A percentile compares a stretch with the other conserved stretches of the same genome.
phyloP scores from a whole-genome alignment of 2,329 filamentous ascomycete genomes.

The Venturia asperata region DNA sequence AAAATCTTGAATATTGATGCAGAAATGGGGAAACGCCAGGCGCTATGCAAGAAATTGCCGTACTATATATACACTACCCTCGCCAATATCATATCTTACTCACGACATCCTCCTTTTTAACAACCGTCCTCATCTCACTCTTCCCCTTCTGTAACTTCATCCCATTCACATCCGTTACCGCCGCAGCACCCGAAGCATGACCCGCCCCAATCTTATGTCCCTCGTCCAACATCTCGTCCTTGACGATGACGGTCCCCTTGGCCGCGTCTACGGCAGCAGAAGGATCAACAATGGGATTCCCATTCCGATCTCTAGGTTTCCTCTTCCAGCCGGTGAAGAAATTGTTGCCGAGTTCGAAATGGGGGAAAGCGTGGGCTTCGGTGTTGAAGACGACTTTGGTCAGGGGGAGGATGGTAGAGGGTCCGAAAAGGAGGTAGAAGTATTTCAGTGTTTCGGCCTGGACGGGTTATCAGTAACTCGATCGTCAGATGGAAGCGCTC shows the following conservation, averaged over 20 bases:
- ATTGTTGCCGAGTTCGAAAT: slow-evolving; percentile 69
- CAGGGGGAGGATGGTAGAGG: slow-evolving; percentile 72
- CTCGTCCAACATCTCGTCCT: not conserved
- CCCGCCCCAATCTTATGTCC: not conserved
- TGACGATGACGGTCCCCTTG: not conserved
- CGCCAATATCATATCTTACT: too few relatives aligned
- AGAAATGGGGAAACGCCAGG: not conserved
- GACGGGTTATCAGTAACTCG: slow-evolving; percentile 17
- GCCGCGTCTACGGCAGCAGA: not conserved
- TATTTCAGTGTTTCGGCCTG: slow-evolving; percentile 96
- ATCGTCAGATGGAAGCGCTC: not conserved
- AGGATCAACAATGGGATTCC: not conserved
- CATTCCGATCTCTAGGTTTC: slow-evolving; percentile 16
- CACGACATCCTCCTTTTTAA: not conserved
- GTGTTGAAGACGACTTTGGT: slow-evolving; percentile 91
- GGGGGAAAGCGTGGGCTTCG: slow-evolving; percentile 83
- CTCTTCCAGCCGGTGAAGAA: slow-evolving; percentile 21
- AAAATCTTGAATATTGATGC: not conserved
- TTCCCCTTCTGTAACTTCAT: slow-evolving; percentile 8
- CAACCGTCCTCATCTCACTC: not conserved
- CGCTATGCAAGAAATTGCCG: slow-evolving; percentile 1
- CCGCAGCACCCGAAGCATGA: not conserved
- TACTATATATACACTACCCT: not conserved
- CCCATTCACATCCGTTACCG: not conserved
- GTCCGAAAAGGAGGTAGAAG: slow-evolving; percentile 89